Evolutionary conservation across 306 rosid species (phyloP).

Genomic region (Inga laurina): DNA sequence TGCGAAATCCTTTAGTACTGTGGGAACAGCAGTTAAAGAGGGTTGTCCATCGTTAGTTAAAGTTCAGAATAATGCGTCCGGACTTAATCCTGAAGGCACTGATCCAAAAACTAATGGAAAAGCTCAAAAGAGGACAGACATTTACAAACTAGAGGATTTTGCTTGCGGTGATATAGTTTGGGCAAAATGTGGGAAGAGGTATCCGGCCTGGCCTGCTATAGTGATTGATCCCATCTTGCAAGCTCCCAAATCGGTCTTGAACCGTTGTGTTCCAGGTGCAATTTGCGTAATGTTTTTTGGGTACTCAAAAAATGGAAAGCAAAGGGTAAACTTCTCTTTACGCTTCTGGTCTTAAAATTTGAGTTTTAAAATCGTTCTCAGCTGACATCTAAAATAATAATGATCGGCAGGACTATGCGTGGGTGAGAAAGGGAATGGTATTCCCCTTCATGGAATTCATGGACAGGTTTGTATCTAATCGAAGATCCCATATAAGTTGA

Average conservation of each 20-base stretch:
- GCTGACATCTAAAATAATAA: slow-evolving; percentile 29
- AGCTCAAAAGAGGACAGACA: slow-evolving; percentile 45
- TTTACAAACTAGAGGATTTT: slow-evolving; percentile 63
- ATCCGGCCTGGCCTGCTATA: slow-evolving; percentile 86
- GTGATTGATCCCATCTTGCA: slow-evolving; percentile 79
- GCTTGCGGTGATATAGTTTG: slow-evolving; percentile 81
- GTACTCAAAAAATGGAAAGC: slow-evolving; percentile 79
- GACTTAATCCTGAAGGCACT: slow-evolving; percentile 26
- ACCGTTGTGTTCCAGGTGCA: slow-evolving; percentile 65
- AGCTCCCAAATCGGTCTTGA: slow-evolving; percentile 77
- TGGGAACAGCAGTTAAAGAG: slow-evolving; percentile 6
- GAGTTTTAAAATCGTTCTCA: not conserved
- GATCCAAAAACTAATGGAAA: slow-evolving; percentile 26
- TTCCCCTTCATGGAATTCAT: slow-evolving; percentile 76
- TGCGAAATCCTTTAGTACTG: slow-evolving; percentile 31
- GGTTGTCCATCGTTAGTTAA: slow-evolving; percentile 30
- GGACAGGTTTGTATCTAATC: slow-evolving; percentile 65
- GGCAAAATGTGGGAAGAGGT: slow-evolving; percentile 83
- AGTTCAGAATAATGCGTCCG: slow-evolving; percentile 24
- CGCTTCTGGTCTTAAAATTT: not conserved
- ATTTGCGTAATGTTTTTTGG: slow-evolving; percentile 91
- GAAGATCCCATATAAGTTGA: not conserved
- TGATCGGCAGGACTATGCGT: slow-evolving; percentile 75
- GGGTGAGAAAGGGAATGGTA: slow-evolving; percentile 89
- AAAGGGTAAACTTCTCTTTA: slow-evolving; percentile 53